Evolutionary conservation across 2,329 filamentous ascomycete species (phyloP).

Genomic region (Calonectria pteridis): DNA sequence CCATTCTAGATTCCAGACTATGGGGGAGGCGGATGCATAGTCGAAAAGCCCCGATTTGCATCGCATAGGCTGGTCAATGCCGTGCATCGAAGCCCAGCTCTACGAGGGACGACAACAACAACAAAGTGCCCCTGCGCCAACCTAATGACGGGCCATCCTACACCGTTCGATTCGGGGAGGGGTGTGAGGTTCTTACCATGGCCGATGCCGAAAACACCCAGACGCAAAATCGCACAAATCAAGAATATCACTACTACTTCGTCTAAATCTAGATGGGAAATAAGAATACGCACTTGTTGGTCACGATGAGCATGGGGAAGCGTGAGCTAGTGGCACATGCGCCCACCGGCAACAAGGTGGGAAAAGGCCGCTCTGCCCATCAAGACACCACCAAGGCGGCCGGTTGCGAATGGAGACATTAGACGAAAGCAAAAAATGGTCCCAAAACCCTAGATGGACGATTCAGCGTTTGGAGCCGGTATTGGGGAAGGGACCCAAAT

Average conservation of each 20-base stretch:
- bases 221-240: neutral
- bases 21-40: neutral
- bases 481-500: neutral
- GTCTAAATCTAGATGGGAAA: neutral
- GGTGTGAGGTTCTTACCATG: neutral
- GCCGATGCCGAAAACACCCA: neutral
- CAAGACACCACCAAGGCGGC: slow-evolving; percentile 8
- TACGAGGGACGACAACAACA: neutral
- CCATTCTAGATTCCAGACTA: neutral
- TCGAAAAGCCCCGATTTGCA: slow-evolving; percentile 1
- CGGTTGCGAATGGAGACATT: slow-evolving; percentile 11
- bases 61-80: neutral
- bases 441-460: neutral
- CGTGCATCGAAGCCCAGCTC: neutral
- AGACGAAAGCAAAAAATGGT: neutral
- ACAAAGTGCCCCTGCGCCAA: neutral
- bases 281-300: neutral
- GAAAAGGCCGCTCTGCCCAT: slow-evolving; percentile 1
- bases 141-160: neutral
- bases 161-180: neutral
- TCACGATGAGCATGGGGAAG: neutral
- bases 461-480: neutral
- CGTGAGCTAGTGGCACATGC: neutral
- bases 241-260: neutral
- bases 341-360: neutral